These are phyloP conservation scores for Fraxinus floribunda DNA, from an alignment of 305 asterid genomes.

Conservation along the genomic window DNA sequence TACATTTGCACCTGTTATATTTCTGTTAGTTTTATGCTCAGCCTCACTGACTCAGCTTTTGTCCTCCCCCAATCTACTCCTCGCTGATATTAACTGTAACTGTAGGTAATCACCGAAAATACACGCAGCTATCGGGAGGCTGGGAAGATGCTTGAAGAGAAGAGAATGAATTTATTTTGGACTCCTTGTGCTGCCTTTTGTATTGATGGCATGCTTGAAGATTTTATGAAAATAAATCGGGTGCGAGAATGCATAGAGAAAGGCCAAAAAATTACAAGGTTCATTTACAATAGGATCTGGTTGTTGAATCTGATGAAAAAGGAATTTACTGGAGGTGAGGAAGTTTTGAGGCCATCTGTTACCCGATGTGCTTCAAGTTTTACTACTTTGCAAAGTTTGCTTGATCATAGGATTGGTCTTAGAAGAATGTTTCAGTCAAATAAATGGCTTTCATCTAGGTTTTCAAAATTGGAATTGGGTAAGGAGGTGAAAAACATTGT, in stretches of 20 bases:
- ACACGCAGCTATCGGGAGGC: slow-evolving; percentile 83
- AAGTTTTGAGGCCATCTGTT: slow-evolving; percentile 66
- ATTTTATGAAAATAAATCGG: slow-evolving; percentile 63
- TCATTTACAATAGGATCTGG: slow-evolving; percentile 75
- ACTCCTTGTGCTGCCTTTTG: slow-evolving; percentile 86
- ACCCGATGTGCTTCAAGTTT: slow-evolving; percentile 70
- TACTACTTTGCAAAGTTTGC: slow-evolving; percentile 68
- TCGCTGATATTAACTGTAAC: slow-evolving; percentile 23
- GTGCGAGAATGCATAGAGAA: slow-evolving; percentile 78
- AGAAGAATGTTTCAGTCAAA: slow-evolving; percentile 77
- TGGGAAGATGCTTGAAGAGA: slow-evolving; percentile 95
- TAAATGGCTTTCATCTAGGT: slow-evolving; percentile 77
- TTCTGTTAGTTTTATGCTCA: slow-evolving; percentile 10
- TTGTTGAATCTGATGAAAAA: slow-evolving; percentile 74
- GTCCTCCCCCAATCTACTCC: slow-evolving; percentile 11
- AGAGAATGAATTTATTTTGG: slow-evolving; percentile 77
- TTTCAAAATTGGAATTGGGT: slow-evolving; percentile 74
- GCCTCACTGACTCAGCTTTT: slow-evolving; percentile 22
- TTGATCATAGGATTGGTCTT: slow-evolving; percentile 73
- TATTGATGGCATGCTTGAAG: slow-evolving; percentile 73
- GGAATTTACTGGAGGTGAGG: slow-evolving; percentile 83
- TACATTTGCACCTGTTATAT: slow-evolving; percentile 10
- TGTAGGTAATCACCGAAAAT: slow-evolving; percentile 78
- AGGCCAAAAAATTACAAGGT: slow-evolving; percentile 75
- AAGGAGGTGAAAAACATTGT: slow-evolving; percentile 80